Evolutionary conservation across 805 yeast genomes (phyloP).

Genomic region (Hanseniaspora pseudoguilliermondii): DNA sequence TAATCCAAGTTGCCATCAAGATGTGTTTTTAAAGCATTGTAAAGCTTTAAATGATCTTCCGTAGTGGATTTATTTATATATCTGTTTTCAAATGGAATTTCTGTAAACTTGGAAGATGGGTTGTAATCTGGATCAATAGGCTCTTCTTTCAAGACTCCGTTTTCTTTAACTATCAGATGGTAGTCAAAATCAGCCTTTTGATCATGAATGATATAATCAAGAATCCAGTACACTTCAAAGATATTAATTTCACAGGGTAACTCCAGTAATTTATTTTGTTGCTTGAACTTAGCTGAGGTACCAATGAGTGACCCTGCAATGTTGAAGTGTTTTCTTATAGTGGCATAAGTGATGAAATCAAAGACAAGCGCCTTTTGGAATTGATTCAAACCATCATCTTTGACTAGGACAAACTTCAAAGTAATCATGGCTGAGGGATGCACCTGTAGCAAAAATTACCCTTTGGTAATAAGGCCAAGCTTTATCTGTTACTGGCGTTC

Average conservation of each 20-base stretch:
- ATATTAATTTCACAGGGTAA: slow-evolving; percentile 7
- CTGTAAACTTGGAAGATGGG: neutral
- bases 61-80: neutral
- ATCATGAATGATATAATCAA: neutral
- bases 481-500: neutral
- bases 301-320: slow-evolving; percentile 7
- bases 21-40: neutral
- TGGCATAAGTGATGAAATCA: slow-evolving; percentile 4
- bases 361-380: neutral
- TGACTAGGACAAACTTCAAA: neutral
- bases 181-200: neutral
- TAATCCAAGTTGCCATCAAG: neutral
- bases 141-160: neutral
- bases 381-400: neutral
- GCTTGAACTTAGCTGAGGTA: neutral
- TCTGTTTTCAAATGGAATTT: neutral
- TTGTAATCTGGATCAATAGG: neutral
- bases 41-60: neutral
- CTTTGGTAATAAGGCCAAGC: too few species aligned
- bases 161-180: neutral
- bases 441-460: too few species aligned
- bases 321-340: neutral
- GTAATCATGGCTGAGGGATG: neutral
- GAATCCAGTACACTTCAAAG: neutral
- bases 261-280: neutral